Percentiles rank a stretch among this genome's conserved stretches.
Conservation (phyloP, 306 rosid genomes). For the Erythrophleum fordii region DNA sequence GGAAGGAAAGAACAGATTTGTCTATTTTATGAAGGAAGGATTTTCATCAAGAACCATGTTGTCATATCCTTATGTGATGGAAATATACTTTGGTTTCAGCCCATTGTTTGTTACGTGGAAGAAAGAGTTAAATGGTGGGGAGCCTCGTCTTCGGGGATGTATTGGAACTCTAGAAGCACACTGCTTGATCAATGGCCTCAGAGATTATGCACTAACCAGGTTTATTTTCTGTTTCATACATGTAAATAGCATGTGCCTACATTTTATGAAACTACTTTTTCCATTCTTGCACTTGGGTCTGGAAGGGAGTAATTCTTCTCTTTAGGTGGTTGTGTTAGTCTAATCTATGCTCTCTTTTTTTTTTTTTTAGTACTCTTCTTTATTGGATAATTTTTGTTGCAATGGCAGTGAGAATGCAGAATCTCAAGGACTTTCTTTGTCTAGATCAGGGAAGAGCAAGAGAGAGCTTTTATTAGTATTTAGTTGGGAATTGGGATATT, state of each 20-base stretch:
- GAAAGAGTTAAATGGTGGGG: conserved; percentile 64
- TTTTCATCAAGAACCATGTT: no score
- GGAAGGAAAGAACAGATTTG: not conserved
- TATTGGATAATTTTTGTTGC: not conserved
- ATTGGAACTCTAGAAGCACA: conserved; percentile 73
- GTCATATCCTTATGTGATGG: conserved; percentile 1
- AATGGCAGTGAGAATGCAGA: not conserved
- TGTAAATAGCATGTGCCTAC: not conserved
- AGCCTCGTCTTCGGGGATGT: conserved; percentile 75
- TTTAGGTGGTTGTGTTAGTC: not conserved
- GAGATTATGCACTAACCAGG: conserved; percentile 69
- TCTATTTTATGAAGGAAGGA: not conserved
- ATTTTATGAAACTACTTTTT: not conserved
- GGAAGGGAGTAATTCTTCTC: not conserved
- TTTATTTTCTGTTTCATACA: conserved; percentile 19
- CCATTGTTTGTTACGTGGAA: conserved; percentile 82
- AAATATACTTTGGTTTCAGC: conserved; percentile 38
- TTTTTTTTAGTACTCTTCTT: not conserved
- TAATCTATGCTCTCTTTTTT: not conserved
- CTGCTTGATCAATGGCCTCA: conserved; percentile 61
- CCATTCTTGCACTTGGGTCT: not conserved
- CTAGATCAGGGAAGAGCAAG: not conserved
- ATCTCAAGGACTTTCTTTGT: not conserved
- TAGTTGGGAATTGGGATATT: not conserved
- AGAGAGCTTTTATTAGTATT: not conserved